Evolutionary conservation across 169 alveolate species (phyloP), one percentile per base, ranked within the genome.

Genomic region (Theileria parva): DNA sequence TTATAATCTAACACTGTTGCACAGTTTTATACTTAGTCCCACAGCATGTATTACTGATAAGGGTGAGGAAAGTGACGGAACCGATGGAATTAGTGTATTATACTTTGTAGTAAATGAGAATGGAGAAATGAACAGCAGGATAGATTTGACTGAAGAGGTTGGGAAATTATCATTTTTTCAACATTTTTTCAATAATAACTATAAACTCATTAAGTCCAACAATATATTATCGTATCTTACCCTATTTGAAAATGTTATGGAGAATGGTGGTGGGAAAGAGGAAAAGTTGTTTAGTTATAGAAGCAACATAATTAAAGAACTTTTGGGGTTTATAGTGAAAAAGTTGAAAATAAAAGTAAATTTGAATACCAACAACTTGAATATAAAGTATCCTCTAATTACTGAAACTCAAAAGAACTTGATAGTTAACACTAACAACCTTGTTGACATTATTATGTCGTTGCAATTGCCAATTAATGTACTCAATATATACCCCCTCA

Each of bases 391-490:
- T 15, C 77, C 60, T 0, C 23, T 80, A 32, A 69, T 60, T 9
- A 75, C 80, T 5, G 81, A 68, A 11, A 32, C 61, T 71, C 53
- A 81, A 37, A 51, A 72, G 39, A 37, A 44, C 3, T 65, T 83
- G 15, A 83, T 83, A 77, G 66, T 65, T 34, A 74, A 44, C 11
- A 73, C 69, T 69, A 83, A 83, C 44, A 76, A 83, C 6, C 73
- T 83, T 50, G 71, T 59, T 44, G 89, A 72, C 13, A 34, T 70
- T 2, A 61, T 83, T 71, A 55, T 75, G 44, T 69, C 81, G 25
- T 48, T 83, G 28, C 75, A 76, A 0, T 60, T 83, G 30, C 89
- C 89, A 6, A 37, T 83, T 37, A 83, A 76, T 37, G 74, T 83
- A 25, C 61, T 74, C 4, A 80, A 80, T 48, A 50, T 71, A 34